Evolutionary conservation across 768 basidiomycete species (phyloP).

Genomic region (Amanita subjunquillea): DNA sequence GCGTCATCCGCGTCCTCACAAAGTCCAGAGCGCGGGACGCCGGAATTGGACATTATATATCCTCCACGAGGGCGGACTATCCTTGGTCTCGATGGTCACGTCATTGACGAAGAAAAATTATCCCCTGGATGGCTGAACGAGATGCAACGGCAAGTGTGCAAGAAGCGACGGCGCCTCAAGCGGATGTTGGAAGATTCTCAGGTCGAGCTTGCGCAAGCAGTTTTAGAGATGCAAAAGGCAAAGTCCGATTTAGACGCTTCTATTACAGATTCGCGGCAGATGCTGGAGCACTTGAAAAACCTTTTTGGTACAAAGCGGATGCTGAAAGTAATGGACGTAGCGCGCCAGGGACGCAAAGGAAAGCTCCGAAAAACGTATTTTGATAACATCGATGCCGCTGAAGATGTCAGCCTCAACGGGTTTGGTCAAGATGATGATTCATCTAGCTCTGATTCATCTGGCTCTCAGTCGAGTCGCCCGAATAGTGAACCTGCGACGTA

Average conservation of each 20-base stretch:
- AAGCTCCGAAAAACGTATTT: neutral
- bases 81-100: neutral
- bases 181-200: neutral
- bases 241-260: neutral
- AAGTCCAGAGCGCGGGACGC: neutral
- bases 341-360: neutral
- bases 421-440: neutral
- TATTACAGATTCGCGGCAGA: neutral
- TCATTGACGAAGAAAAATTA: neutral
- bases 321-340: neutral
- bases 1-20: neutral
- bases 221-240: slow-evolving; percentile 4
- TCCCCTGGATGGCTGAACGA: neutral
- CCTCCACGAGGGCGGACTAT: neutral
- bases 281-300: neutral
- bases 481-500: neutral
- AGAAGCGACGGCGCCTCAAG: neutral
- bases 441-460: neutral
- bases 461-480: neutral
- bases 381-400: neutral
- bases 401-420: neutral
- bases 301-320: neutral
- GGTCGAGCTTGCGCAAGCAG: neutral
- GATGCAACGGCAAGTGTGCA: slow-evolving; percentile 3
- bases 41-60: slow-evolving; percentile 1